phyloP scores from a whole-genome alignment of 2,329 filamentous ascomycete genomes.

The Penicillium sp. region DNA sequence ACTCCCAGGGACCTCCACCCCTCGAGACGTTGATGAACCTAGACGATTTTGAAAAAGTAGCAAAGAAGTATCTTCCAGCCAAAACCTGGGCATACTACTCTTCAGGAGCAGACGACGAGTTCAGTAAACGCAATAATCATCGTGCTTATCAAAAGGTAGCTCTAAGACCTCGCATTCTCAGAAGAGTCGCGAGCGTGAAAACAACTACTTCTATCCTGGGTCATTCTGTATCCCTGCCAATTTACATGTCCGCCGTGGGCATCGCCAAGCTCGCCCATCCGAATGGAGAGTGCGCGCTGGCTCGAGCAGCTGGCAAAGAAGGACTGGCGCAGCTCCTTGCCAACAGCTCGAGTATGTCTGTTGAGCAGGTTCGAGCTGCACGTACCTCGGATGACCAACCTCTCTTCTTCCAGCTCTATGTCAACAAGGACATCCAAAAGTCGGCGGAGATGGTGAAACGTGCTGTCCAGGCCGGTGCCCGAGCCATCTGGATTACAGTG shows the following conservation, averaged over 20 bases:
- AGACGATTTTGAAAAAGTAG: slow-evolving; percentile 45
- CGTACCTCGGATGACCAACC: slow-evolving; percentile 28
- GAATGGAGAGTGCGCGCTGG: slow-evolving; percentile 49
- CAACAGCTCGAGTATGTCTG: slow-evolving; percentile 46
- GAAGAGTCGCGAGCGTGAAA: slow-evolving; percentile 44
- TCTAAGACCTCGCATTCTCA: slow-evolving; percentile 53
- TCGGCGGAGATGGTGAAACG: slow-evolving; percentile 33
- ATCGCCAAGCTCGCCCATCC: slow-evolving; percentile 51
- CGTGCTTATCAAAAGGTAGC: slow-evolving; percentile 50
- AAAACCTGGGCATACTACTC: slow-evolving; percentile 51
- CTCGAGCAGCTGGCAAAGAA: slow-evolving; percentile 44
- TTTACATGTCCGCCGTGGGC: slow-evolving; percentile 49
- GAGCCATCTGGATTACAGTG: slow-evolving; percentile 26
- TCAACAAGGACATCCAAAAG: slow-evolving; percentile 37
- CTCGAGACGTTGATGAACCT: slow-evolving; percentile 41
- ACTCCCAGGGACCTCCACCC: slow-evolving; percentile 25
- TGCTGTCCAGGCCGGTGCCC: slow-evolving; percentile 34
- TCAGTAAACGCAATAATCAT: slow-evolving; percentile 51
- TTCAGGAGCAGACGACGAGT: slow-evolving; percentile 55
- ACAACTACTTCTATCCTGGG: slow-evolving; percentile 42
- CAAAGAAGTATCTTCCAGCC: slow-evolving; percentile 33
- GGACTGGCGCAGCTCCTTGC: slow-evolving; percentile 44
- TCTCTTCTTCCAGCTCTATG: slow-evolving; percentile 45
- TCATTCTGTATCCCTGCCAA: slow-evolving; percentile 39
- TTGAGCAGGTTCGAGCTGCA: slow-evolving; percentile 43